These are phyloP conservation scores for Lasiodiplodia hormozganensis DNA, from an alignment of 2,329 filamentous ascomycete genomes.

Conservation along the genomic window DNA sequence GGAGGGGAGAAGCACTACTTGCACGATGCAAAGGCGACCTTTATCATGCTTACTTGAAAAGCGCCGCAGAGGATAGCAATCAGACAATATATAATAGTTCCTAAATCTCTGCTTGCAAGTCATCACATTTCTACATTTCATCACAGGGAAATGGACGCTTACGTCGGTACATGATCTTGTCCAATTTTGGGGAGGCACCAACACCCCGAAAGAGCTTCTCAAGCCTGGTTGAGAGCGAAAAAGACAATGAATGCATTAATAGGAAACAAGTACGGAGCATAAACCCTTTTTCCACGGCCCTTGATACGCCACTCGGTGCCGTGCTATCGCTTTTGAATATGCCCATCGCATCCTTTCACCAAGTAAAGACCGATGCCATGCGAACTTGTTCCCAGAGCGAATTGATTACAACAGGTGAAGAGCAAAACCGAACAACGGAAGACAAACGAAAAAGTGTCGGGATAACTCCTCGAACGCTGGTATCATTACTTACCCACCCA, in stretches of 20 bases:
- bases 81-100: no score
- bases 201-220: not conserved
- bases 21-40: not conserved
- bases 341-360: not conserved
- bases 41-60: not conserved
- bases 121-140: no score
- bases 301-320: not conserved
- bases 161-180: not conserved
- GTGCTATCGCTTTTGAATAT: not conserved
- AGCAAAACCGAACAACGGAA: not conserved
- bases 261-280: not conserved
- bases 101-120: no score
- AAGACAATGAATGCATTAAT: slow-evolving; percentile 1
- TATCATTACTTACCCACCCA: slow-evolving; percentile 19
- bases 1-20: not conserved
- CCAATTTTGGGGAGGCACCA: not conserved
- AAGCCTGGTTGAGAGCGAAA: not conserved
- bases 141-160: not conserved
- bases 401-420: not conserved
- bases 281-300: not conserved
- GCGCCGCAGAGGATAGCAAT: not conserved
- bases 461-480: slow-evolving; percentile 2
- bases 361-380: not conserved
- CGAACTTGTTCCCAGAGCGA: not conserved
- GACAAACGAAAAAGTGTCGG: not conserved